A percentile compares a stretch with the other conserved stretches of the same genome.
Evolutionary conservation across 352 stramenopile species (phyloP).

Genomic region (Lagenidium giganteum): DNA sequence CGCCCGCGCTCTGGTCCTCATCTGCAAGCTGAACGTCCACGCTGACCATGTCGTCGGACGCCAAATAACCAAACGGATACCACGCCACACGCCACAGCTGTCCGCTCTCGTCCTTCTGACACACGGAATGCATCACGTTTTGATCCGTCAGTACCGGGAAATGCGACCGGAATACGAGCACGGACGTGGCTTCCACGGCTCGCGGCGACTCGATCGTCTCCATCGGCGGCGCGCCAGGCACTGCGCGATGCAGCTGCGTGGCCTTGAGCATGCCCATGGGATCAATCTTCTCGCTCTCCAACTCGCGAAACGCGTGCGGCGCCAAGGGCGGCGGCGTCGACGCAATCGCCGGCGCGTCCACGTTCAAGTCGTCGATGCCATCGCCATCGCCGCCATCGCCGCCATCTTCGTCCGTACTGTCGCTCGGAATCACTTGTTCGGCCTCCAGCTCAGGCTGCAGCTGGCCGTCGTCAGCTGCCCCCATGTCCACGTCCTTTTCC

Average conservation of each 20-base stretch:
- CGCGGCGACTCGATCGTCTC: conserved; percentile 9
- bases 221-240: background rate
- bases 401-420: no score
- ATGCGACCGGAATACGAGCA: conserved; percentile 17
- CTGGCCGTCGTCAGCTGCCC: no score
- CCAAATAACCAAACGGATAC: conserved; percentile 40
- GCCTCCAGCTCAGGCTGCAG: no score
- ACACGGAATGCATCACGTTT: conserved; percentile 21
- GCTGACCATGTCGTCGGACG: conserved; percentile 39
- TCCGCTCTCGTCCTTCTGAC: conserved; percentile 28
- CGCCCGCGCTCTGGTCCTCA: background rate
- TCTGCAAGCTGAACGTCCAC: conserved; percentile 58
- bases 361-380: conserved; percentile 4
- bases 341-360: conserved; percentile 3
- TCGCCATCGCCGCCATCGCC: conserved; percentile 5
- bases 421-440: no score
- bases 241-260: conserved; percentile 1
- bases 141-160: conserved; percentile 44
- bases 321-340: conserved; percentile 8
- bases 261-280: conserved; percentile 13
- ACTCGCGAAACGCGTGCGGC: conserved; percentile 5
- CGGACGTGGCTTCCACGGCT: no score
- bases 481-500: no score
- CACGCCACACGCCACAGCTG: conserved; percentile 59
- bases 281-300: conserved; percentile 11